Conservation (phyloP, 768 basidiomycete genomes). For the Podaxis pistillaris region DNA sequence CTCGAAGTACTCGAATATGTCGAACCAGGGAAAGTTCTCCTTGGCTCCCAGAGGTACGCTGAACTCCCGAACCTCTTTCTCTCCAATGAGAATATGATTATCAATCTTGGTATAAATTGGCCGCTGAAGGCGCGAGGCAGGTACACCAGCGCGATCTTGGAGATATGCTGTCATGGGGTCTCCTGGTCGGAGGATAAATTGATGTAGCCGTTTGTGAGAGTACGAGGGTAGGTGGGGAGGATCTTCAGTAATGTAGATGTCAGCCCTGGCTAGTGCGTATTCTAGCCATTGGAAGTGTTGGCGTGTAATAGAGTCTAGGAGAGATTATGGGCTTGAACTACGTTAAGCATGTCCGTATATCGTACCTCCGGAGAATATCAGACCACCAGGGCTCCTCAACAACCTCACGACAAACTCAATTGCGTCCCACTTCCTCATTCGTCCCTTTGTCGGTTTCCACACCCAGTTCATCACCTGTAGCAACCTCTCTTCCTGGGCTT, state of each 20-base stretch:
- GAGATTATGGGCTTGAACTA: not conserved
- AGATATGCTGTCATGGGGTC: conserved; percentile 17
- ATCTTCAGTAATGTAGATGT: conserved; percentile 14
- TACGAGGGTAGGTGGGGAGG: conserved; percentile 11
- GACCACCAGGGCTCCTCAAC: conserved; percentile 18
- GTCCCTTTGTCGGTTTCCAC: conserved; percentile 17
- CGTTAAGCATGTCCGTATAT: not conserved
- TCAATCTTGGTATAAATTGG: conserved; percentile 18
- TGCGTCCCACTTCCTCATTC: conserved; percentile 16
- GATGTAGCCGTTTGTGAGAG: conserved; percentile 7
- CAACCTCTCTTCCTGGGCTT: conserved; percentile 15
- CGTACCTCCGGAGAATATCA: conserved; percentile 20
- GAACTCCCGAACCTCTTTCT: conserved; percentile 16
- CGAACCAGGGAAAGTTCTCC: conserved; percentile 12
- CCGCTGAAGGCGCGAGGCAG: conserved; percentile 14
- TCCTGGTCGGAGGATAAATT: conserved; percentile 10
- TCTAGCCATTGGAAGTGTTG: conserved; percentile 16
- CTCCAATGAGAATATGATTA: conserved; percentile 18
- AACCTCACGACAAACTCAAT: conserved; percentile 18
- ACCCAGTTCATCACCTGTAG: conserved; percentile 21
- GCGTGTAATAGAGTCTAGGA: conserved; percentile 4
- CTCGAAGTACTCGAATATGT: conserved; percentile 16
- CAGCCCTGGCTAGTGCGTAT: conserved; percentile 12
- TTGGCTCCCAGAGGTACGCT: conserved; percentile 14
- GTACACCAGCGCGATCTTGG: conserved; percentile 17